Evolutionary conservation across 2,329 filamentous ascomycete genomes (phyloP).

Genomic region (Aspergillus neotritici): DNA sequence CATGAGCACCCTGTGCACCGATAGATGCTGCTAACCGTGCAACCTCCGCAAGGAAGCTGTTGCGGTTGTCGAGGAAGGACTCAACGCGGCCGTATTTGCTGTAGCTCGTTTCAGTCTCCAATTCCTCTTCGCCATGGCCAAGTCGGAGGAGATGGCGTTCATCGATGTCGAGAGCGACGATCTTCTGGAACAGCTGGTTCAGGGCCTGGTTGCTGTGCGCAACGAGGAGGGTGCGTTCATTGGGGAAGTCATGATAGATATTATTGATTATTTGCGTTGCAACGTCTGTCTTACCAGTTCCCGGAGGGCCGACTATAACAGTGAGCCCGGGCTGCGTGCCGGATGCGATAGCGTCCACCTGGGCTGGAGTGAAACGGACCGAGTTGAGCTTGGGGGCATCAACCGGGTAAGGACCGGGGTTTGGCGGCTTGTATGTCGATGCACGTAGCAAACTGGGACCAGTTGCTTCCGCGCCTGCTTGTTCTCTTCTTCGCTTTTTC

Average conservation of each 20-base stretch:
- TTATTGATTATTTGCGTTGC: conserved; percentile 98
- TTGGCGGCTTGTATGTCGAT: conserved; percentile 82
- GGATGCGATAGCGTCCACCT: conserved; percentile 87
- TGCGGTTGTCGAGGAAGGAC: conserved; percentile 85
- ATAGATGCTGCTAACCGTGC: conserved; percentile 79
- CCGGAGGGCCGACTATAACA: conserved; percentile 88
- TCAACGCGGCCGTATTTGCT: conserved; percentile 94
- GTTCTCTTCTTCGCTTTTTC: conserved; percentile 81
- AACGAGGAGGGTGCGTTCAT: conserved; percentile 83
- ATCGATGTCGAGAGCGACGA: conserved; percentile 92
- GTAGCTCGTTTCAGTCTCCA: conserved; percentile 79
- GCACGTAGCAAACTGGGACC: conserved; percentile 67
- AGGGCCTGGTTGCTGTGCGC: conserved; percentile 97
- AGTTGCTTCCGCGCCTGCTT: conserved; percentile 60
- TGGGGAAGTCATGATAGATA: conserved; percentile 95
- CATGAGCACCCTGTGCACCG: conserved; percentile 85
- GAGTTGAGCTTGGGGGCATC: conserved; percentile 76
- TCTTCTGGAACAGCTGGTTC: conserved; percentile 97
- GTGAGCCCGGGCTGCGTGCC: conserved; percentile 92
- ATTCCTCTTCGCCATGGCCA: conserved; percentile 91
- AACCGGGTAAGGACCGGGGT: conserved; percentile 81
- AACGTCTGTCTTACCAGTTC: conserved; percentile 98
- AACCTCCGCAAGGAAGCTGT: conserved; percentile 73
- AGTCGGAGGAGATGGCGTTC: conserved; percentile 86
- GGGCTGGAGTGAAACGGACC: conserved; percentile 83